These are phyloP conservation scores for Inga leiocalycina DNA, from an alignment of 306 rosid genomes.

Conservation along the genomic window DNA sequence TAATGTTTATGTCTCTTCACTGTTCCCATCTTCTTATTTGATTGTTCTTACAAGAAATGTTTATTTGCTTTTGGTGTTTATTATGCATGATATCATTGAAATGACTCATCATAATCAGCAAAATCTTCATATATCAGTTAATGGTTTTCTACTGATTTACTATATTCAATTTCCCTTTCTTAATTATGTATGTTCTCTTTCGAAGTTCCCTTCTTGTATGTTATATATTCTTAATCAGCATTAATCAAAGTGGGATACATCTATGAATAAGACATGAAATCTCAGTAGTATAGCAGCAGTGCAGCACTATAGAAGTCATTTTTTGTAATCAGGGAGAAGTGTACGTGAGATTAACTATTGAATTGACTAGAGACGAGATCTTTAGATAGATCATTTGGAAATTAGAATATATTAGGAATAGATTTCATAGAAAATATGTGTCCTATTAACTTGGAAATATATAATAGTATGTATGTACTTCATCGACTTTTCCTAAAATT, in stretches of 20 bases:
- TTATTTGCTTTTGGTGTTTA: neutral
- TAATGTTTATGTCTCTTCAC: neutral
- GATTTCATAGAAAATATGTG: neutral
- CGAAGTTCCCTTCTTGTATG: neutral
- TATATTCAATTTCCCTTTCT: neutral
- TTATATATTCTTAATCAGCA: neutral
- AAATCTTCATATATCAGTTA: neutral
- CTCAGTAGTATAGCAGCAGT: neutral
- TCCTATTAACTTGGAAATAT: neutral
- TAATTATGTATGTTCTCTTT: neutral
- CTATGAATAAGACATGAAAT: neutral
- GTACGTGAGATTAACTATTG: neutral
- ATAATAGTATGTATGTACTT: neutral
- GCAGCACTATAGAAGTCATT: neutral
- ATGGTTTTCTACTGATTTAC: neutral
- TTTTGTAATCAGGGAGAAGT: neutral
- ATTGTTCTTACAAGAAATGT: neutral
- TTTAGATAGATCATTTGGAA: too few relatives aligned
- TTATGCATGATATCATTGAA: neutral
- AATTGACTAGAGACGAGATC: neutral
- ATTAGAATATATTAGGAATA: neutral
- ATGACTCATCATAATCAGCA: neutral
- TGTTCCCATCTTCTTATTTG: neutral
- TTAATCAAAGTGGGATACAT: neutral
- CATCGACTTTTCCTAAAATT: neutral